Evolutionary conservation across 352 stramenopile species (phyloP), one percentile per base, ranked within the genome.

Genomic region (Globisporangium uncinulatum): DNA sequence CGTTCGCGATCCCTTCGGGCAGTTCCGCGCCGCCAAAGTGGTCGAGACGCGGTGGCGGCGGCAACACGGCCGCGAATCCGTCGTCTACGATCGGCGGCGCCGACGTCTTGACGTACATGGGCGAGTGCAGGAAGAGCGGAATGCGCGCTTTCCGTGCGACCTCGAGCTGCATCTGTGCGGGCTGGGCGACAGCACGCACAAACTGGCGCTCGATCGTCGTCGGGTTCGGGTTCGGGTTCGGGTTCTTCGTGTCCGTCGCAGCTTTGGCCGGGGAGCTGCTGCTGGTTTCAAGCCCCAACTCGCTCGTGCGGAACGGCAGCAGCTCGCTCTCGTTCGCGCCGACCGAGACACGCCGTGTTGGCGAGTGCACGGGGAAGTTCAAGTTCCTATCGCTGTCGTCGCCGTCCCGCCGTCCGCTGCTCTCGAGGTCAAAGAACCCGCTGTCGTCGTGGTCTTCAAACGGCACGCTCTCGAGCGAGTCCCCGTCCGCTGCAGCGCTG

Each of bases 151-250:
- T 92, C 7, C 81, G 74, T 9, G 84, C 84, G 2, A 94, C 81
- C 44, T 94, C 82, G 3, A 94, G 70, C 61, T 94, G 84, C 84
- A 94, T 94, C 57, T 94, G 84, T 31, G 84, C 84, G 0, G 84
- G 84, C 20, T 83, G 84, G 24, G 84, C 71, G 9, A 89, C 76
- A 0, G 67, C 66, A 14, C 77, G 74, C 46, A 88, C 80, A 57
- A 91, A 91, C 54, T 86, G 80, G 14, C 80, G 78, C 54, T 87
- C 80, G 34, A 87, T 78, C 13, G 24, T 29, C 24, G 24, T 29
- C 24, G 24, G 24, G 24, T 29, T 29, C 24, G 24, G 24, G 24
- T 29, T 29, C 24, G 24, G 24, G 24, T 29, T 29, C 24, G 68
- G 66, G 0, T 68, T 78, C 39, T 79, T 86, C 17, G 68, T 68